Base-by-base conservation (phyloP, 2,329 filamentous ascomycete species). In the Paecilomyces variotii region DNA sequence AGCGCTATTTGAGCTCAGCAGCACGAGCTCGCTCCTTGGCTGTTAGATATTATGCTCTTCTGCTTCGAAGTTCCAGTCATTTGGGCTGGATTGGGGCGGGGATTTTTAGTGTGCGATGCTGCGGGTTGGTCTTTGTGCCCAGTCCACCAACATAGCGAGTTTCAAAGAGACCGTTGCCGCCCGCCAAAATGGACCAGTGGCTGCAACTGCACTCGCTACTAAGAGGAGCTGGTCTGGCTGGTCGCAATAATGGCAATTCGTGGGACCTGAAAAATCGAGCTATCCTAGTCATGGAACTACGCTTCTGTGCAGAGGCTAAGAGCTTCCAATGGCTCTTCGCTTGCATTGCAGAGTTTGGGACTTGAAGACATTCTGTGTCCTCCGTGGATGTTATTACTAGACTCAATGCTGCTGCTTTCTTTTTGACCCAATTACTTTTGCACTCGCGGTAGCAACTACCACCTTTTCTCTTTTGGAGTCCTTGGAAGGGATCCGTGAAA, bases 381-480 rank as follows among this genome's bases (percentile, higher is more conserved):
- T 19, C n/a, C 39, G 39, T 19, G 39, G 7, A 19, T 19, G 19
- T 45, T 45, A n/a, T 32, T 32, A 32, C 30, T 32, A 11, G 19
- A 45, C 19, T 3, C 39, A 12, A 19, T 45, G 39, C 14, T 19
- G 14, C 19, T 45, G 19, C 39, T 9, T 19, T 45, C 9, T 45
- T 45, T 7, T 6, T 24, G 32, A 34, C 10, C 4, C 32, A 34
- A 11, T 1, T 34, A 11, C 32, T 12, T 34, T 12, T 34, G 10
- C 10, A 19, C 5, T 39, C 12, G 39, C 19, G 14, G n/a, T 4
- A 7, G n/a, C 25, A n/a, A 30, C 56, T 54, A 57, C 51, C 58
- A 51, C 39, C 39, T 27, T 28, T 26, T 45, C n/a, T 49, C 55
- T 60, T 28, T 65, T 67, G 52, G 55, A 19, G 12, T 45, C 60